Conservation (phyloP, 768 basidiomycete species). For the Dacryopinax primogenitus region DNA sequence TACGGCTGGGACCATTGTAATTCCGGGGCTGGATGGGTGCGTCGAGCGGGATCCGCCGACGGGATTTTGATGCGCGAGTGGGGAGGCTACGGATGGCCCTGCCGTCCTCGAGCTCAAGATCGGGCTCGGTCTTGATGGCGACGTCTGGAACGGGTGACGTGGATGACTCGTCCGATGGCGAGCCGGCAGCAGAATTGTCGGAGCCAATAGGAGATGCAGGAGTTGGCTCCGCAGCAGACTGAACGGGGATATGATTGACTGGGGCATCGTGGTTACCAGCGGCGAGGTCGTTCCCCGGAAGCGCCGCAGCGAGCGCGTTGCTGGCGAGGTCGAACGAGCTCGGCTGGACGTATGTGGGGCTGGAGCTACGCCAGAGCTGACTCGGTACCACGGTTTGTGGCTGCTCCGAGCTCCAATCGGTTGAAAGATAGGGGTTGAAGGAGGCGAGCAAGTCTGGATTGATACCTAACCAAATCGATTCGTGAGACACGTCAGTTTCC, state of each 20-base stretch:
- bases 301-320: not conserved
- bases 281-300: not conserved
- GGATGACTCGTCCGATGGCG: not conserved
- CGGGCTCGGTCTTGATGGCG: constrained; percentile 5
- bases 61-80: not conserved
- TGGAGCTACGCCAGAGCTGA: not conserved
- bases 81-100: not conserved
- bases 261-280: not conserved
- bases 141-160: not conserved
- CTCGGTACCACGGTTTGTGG: not conserved
- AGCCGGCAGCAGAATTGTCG: not conserved
- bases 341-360: not conserved
- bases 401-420: not conserved
- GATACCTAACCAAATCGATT: no score
- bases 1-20: constrained; percentile 11
- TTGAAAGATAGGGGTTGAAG: not conserved
- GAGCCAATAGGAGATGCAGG: no score
- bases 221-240: not conserved
- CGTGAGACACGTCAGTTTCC: no score
- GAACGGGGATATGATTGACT: not conserved
- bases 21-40: constrained; percentile 15
- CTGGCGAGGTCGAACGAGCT: not conserved
- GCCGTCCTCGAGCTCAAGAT: not conserved
- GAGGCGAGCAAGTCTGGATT: no score
- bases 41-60: constrained; percentile 12